These are phyloP conservation scores for Phytomonas sp. DNA, from an alignment of 208 protist species.

Conservation along the genomic window DNA sequence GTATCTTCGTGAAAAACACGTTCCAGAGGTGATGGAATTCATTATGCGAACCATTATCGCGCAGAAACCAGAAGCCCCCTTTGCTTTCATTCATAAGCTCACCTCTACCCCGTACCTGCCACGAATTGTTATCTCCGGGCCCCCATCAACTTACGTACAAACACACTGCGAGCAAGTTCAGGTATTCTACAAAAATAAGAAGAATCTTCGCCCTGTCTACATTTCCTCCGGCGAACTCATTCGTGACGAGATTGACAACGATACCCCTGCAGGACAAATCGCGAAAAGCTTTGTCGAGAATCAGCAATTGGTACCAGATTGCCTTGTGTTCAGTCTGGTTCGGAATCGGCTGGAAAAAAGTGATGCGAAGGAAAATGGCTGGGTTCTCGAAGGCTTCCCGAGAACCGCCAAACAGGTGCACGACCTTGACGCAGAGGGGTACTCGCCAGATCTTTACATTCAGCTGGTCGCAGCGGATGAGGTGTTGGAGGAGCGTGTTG, in stretches of 20 bases:
- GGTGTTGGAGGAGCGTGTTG: constrained; percentile 66
- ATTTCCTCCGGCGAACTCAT: constrained; percentile 85
- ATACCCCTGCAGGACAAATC: constrained; percentile 49
- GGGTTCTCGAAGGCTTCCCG: constrained; percentile 90
- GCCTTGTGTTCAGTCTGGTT: constrained; percentile 57
- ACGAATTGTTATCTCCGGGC: constrained; percentile 70
- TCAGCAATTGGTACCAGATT: constrained; percentile 71
- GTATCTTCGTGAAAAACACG: constrained; percentile 74
- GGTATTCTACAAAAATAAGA: constrained; percentile 31
- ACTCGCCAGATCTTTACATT: constrained; percentile 59
- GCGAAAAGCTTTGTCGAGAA: constrained; percentile 51
- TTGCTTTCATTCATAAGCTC: constrained; percentile 50
- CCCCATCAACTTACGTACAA: constrained; percentile 73
- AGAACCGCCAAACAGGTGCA: constrained; percentile 72
- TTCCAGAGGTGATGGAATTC: constrained; percentile 79
- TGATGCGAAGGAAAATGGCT: constrained; percentile 71
- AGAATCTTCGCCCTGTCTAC: constrained; percentile 45
- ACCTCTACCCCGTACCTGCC: constrained; percentile 39
- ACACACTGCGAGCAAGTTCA: constrained; percentile 65
- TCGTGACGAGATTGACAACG: constrained; percentile 44
- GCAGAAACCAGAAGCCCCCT: constrained; percentile 58
- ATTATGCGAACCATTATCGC: constrained; percentile 54
- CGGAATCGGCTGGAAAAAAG: constrained; percentile 55
- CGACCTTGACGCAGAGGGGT: constrained; percentile 52
- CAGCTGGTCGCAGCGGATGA: constrained; percentile 71